Conservation (phyloP, 2,329 filamentous ascomycete genomes). For the Myriosclerotinia scirpicola region DNA sequence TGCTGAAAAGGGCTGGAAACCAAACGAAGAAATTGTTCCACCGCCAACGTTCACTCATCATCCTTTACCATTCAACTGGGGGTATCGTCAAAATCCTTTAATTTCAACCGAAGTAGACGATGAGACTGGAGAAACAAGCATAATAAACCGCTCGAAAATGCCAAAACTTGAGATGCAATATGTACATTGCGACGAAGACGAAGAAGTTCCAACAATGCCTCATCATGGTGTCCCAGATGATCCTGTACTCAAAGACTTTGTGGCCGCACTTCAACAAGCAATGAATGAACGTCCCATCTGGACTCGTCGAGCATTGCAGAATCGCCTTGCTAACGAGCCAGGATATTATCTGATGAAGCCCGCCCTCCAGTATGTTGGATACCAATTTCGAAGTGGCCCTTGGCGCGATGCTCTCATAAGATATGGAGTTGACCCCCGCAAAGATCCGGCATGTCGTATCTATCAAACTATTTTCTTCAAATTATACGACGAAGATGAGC, state of each 20-base stretch:
- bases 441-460: conserved; percentile 69
- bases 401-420: conserved; percentile 86
- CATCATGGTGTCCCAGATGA: conserved; percentile 41
- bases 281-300: conserved; percentile 78
- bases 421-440: conserved; percentile 83
- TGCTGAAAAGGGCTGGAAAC: conserved; percentile 57
- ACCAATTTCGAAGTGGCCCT: conserved; percentile 88
- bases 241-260: conserved; percentile 60
- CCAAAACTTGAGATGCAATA: conserved; percentile 32
- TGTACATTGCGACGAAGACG: conserved; percentile 30
- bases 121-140: conserved; percentile 39
- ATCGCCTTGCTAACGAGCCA: conserved; percentile 58
- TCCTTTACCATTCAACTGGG: conserved; percentile 72
- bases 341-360: conserved; percentile 63
- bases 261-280: conserved; percentile 62
- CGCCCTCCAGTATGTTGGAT: conserved; percentile 80
- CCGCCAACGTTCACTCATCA: conserved; percentile 77
- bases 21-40: conserved; percentile 70
- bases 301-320: conserved; percentile 79
- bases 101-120: conserved; percentile 45
- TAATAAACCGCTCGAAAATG: conserved; percentile 35
- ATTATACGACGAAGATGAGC: conserved; percentile 46
- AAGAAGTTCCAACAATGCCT: conserved; percentile 28
- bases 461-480: conserved; percentile 93
- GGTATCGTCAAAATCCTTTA: conserved; percentile 83